phyloP scores from a whole-genome alignment of 164 flowering plant genomes.

The Umbilicus rupestris region DNA sequence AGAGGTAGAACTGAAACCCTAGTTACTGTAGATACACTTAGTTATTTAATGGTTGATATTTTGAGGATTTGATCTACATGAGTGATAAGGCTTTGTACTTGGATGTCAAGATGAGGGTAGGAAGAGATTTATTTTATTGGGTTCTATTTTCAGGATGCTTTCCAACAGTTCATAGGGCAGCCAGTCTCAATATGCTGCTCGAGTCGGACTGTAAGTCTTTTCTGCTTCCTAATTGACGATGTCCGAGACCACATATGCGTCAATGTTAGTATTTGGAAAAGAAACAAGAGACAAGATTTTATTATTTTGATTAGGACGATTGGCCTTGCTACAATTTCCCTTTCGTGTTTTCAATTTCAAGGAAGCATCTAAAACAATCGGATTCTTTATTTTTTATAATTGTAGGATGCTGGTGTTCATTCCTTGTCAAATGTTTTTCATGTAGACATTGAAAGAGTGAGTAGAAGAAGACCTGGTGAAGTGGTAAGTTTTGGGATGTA shows the following conservation, averaged over 20 bases:
- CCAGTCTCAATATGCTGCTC: conserved; percentile 77
- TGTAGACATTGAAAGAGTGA: conserved; percentile 87
- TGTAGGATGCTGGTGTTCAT: conserved; percentile 96
- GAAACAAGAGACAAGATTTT: background rate
- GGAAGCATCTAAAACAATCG: background rate
- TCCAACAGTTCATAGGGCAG: conserved; percentile 70
- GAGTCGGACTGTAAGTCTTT: conserved; percentile 76
- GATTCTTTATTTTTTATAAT: background rate
- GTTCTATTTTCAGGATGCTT: conserved; percentile 56
- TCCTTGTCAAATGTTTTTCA: conserved; percentile 94
- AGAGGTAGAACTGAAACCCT: conserved; percentile 31
- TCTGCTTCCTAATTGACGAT: background rate
- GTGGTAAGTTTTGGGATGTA: conserved; percentile 39
- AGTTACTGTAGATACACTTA: background rate
- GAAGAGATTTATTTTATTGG: background rate
- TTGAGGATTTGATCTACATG: background rate
- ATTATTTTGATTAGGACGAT: background rate
- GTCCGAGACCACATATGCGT: background rate
- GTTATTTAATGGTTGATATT: background rate
- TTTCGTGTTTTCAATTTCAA: background rate
- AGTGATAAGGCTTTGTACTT: background rate
- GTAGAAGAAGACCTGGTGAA: conserved; percentile 95
- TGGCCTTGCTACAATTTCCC: background rate
- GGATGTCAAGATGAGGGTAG: background rate
- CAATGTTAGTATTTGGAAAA: background rate